Evolutionary conservation across 768 basidiomycete genomes (phyloP).

Genomic region (Hericium rajendrae): DNA sequence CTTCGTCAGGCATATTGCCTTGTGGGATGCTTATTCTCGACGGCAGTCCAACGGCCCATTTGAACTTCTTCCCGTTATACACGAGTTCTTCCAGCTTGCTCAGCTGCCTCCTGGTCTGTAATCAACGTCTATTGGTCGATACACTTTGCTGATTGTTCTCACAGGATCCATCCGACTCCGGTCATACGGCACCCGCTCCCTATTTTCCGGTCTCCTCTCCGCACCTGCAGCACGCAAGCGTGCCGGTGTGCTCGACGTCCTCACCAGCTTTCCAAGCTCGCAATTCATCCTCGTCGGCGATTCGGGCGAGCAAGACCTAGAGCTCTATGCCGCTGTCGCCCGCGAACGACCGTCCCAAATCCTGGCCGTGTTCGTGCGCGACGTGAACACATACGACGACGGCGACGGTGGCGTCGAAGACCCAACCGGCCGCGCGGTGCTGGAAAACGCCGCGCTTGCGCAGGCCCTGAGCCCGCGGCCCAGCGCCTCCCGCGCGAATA

Average conservation of each 20-base stretch:
- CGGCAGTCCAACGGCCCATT: conserved; percentile 79
- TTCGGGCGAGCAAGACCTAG: conserved; percentile 90
- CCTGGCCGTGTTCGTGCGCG: conserved; percentile 74
- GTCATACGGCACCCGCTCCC: conserved; percentile 75
- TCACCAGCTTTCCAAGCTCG: conserved; percentile 65
- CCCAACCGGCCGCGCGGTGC: conserved; percentile 41
- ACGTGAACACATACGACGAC: conserved; percentile 39
- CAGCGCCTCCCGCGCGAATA: neutral
- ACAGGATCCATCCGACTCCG: conserved; percentile 70
- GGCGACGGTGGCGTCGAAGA: conserved; percentile 38
- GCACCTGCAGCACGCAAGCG: conserved; percentile 81
- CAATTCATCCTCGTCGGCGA: conserved; percentile 85
- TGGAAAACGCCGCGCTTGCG: neutral
- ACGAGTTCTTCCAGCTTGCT: conserved; percentile 63
- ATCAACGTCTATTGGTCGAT: conserved; percentile 1
- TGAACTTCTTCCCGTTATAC: conserved; percentile 71
- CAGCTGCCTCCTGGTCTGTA: conserved; percentile 52
- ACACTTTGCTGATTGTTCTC: conserved; percentile 2
- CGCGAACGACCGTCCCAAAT: conserved; percentile 59
- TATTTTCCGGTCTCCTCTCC: conserved; percentile 76
- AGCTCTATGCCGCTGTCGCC: conserved; percentile 77
- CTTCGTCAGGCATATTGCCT: neutral
- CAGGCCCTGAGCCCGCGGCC: neutral
- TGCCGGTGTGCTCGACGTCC: conserved; percentile 65
- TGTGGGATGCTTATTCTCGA: neutral